These are phyloP conservation scores for Fagopyrum homotropicum DNA, from an alignment of 148 eudicot genomes.

Conservation along the genomic window DNA sequence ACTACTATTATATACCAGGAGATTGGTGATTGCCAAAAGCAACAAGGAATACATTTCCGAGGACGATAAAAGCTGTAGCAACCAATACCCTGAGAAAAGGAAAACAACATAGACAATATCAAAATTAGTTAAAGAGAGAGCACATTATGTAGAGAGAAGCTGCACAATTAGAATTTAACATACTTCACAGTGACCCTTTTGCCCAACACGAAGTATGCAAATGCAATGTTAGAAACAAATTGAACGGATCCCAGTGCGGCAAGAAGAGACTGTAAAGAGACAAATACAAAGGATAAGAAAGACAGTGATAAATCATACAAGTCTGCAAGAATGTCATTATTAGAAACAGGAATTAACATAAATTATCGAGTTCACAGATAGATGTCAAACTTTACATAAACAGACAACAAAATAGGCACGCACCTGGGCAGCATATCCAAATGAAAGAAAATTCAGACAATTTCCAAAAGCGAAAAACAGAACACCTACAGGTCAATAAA, in stretches of 20 bases:
- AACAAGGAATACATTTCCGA: conserved; percentile 92
- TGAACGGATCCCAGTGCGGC: conserved; percentile 97
- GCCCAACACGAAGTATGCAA: conserved; percentile 72
- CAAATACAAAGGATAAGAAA: neutral
- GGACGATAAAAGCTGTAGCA: conserved; percentile 85
- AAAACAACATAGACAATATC: neutral
- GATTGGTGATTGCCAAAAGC: conserved; percentile 98
- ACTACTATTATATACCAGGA: conserved; percentile 50
- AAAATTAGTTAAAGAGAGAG: neutral
- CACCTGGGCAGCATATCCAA: conserved; percentile 99
- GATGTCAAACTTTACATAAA: neutral
- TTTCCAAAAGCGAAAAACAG: conserved; percentile 85
- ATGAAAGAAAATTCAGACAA: conserved; percentile 88
- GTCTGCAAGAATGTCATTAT: neutral
- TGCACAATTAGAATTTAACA: conserved; percentile 24
- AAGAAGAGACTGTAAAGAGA: conserved; percentile 79
- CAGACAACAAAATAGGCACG: conserved; percentile 20
- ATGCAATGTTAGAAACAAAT: conserved; percentile 89
- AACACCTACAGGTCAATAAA: conserved; percentile 51
- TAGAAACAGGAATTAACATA: neutral
- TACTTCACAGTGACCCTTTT: conserved; percentile 83
- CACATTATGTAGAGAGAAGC: neutral
- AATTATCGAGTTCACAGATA: neutral
- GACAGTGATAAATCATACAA: neutral
- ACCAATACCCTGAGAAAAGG: conserved; percentile 56